phyloP scores from a whole-genome alignment of 192 early-diverging fungal species.

The Phycomyces nitens region DNA sequence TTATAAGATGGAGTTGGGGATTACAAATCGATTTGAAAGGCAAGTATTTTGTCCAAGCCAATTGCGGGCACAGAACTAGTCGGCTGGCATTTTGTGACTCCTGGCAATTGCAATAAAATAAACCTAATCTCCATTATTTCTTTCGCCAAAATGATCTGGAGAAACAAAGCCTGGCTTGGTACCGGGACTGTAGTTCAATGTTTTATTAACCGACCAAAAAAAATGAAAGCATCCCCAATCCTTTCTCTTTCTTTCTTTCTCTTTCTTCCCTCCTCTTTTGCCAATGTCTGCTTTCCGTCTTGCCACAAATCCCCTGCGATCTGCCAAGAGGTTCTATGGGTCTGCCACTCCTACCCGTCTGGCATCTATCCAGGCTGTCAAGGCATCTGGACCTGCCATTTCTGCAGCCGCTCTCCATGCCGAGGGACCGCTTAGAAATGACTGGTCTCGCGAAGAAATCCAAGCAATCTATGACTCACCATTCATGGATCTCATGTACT shows the following conservation, averaged over 20 bases:
- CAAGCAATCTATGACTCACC: conserved; percentile 72
- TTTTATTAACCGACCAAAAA: background rate
- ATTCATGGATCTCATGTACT: conserved; percentile 72
- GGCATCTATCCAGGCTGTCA: conserved; percentile 41
- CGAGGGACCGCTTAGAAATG: conserved; percentile 48
- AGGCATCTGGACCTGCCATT: conserved; percentile 17
- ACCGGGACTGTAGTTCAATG: too few species aligned
- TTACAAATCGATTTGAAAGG: too few species aligned
- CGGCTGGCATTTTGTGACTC: too few species aligned
- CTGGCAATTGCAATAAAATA: too few species aligned
- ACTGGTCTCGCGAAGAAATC: conserved; percentile 75
- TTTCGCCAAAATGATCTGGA: too few species aligned
- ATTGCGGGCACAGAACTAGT: too few species aligned
- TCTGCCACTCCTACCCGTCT: conserved; percentile 41
- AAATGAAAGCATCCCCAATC: background rate
- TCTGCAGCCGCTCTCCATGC: conserved; percentile 50
- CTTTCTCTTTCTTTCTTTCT: conserved; percentile 6
- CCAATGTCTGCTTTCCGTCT: conserved; percentile 37
- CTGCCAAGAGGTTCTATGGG: conserved; percentile 37
- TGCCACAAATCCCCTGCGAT: conserved; percentile 29
- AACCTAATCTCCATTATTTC: too few species aligned
- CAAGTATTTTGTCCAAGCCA: too few species aligned
- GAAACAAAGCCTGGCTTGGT: too few species aligned
- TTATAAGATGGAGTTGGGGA: too few species aligned
- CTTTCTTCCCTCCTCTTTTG: background rate